Conservation (phyloP, 1,139 yeast genomes). For the Candida tropicalis region DNA sequence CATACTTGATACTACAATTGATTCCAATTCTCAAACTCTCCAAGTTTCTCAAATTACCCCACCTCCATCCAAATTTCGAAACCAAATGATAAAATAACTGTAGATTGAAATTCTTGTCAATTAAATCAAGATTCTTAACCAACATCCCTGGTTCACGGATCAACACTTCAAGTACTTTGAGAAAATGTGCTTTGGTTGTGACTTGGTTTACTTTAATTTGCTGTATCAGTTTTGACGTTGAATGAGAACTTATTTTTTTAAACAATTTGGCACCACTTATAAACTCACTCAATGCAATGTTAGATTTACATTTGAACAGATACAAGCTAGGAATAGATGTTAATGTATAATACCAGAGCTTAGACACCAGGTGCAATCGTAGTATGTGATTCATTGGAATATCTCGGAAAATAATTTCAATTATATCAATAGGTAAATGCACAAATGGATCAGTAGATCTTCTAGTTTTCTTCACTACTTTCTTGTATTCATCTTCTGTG, state of each 20-base stretch:
- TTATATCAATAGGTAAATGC: constrained; percentile 33
- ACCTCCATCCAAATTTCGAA: constrained; percentile 31
- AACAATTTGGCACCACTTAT: constrained; percentile 30
- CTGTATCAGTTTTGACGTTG: constrained; percentile 23
- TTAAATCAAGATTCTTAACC: constrained; percentile 25
- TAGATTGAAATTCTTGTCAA: constrained; percentile 28
- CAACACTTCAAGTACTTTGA: constrained; percentile 28
- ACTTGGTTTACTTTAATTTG: constrained; percentile 30
- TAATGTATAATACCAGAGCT: constrained; percentile 34
- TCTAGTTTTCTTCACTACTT: constrained; percentile 8
- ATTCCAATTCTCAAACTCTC: constrained; percentile 29
- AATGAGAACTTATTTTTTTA: constrained; percentile 22
- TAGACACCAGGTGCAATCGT: constrained; percentile 34
- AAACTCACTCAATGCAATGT: constrained; percentile 33
- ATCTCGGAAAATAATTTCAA: constrained; percentile 28
- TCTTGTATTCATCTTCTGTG: constrained; percentile 11
- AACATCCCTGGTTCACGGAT: constrained; percentile 21
- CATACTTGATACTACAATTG: constrained; percentile 27
- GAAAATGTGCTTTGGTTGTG: constrained; percentile 23
- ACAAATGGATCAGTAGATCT: constrained; percentile 31
- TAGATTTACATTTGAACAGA: constrained; percentile 27
- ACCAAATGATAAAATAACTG: constrained; percentile 28
- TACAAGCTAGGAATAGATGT: constrained; percentile 31
- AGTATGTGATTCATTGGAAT: constrained; percentile 25
- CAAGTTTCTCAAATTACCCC: constrained; percentile 24